Percentiles rank a stretch among this genome's conserved stretches.
These are phyloP conservation scores for Aspergillus cristatus DNA, from an alignment of 495 filamentous ascomycete genomes.

Conservation along the genomic window DNA sequence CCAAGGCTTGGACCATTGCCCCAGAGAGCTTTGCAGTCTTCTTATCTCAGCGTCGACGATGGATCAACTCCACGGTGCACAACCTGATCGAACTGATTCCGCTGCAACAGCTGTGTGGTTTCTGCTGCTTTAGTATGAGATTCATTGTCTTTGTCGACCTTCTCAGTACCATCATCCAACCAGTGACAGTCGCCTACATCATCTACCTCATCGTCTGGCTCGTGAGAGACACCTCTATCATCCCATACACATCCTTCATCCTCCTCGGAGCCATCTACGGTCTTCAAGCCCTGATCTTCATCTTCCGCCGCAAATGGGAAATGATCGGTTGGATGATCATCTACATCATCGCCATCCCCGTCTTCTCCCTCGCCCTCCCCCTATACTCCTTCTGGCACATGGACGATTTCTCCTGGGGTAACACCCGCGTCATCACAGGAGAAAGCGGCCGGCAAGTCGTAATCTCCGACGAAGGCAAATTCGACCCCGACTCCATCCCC, in stretches of 20 bases:
- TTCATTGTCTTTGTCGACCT: slow-evolving; percentile 96
- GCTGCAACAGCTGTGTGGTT: slow-evolving; percentile 88
- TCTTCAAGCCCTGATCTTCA: slow-evolving; percentile 95
- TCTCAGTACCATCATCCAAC: slow-evolving; percentile 82
- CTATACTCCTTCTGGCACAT: slow-evolving; percentile 99
- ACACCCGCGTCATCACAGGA: slow-evolving; percentile 93
- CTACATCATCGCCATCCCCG: slow-evolving; percentile 83
- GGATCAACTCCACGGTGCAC: slow-evolving; percentile 99
- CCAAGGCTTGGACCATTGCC: slow-evolving; percentile 92
- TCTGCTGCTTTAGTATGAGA: slow-evolving; percentile 99
- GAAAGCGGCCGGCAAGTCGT: slow-evolving; percentile 88
- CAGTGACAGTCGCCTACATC: slow-evolving; percentile 87
- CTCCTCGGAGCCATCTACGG: slow-evolving; percentile 92
- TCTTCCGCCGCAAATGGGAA: slow-evolving; percentile 92
- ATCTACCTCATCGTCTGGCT: slow-evolving; percentile 78
- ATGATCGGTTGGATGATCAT: slow-evolving; percentile 99
- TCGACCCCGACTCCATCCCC: slow-evolving; percentile 85
- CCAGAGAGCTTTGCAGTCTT: slow-evolving; percentile 91
- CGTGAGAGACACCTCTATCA: slow-evolving; percentile 42
- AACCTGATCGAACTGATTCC: slow-evolving; percentile 95
- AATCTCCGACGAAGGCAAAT: slow-evolving; percentile 96
- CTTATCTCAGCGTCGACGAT: slow-evolving; percentile 94
- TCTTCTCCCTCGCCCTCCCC: slow-evolving; percentile 85
- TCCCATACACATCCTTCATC: slow-evolving; percentile 80
- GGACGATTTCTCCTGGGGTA: slow-evolving; percentile 99